Evolutionary conservation across 306 rosid species (phyloP).

Genomic region (Luffa aegyptiaca): DNA sequence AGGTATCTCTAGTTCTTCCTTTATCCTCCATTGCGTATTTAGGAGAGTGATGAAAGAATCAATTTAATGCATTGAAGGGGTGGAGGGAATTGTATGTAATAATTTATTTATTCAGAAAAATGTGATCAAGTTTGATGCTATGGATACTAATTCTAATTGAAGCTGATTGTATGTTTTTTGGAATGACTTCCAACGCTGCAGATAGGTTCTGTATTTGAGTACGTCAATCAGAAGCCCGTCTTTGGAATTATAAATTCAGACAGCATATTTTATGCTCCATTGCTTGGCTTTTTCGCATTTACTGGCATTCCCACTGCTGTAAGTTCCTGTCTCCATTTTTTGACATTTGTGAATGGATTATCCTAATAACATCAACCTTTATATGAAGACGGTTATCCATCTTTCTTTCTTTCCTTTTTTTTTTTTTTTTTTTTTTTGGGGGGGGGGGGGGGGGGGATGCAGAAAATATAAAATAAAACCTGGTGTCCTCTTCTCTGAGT

Average conservation of each 20-base stretch:
- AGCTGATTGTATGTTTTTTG: neutral
- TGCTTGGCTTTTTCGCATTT: conserved; percentile 81
- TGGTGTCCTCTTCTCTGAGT: neutral
- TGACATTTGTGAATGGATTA: neutral
- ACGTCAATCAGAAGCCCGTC: conserved; percentile 69
- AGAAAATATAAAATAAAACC: neutral
- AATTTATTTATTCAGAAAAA: neutral
- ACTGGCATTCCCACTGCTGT: conserved; percentile 88
- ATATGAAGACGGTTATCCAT: neutral
- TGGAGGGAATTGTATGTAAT: neutral
- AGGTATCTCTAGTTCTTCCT: neutral
- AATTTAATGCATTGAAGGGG: neutral
- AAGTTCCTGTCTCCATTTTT: conserved; percentile 17
- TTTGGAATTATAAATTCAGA: conserved; percentile 70
- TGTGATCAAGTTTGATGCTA: neutral
- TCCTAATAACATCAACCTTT: conserved; percentile 3
- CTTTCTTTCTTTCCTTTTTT: neutral
- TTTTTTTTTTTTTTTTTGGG: neutral
- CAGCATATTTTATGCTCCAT: conserved; percentile 73
- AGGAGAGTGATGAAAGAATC: neutral
- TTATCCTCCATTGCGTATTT: neutral
- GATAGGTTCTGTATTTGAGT: conserved; percentile 93
- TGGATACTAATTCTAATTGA: neutral
- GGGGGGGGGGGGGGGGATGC: conserved; percentile 7
- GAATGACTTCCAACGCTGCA: conserved; percentile 16